Evolutionary conservation across 2,329 filamentous ascomycete species (phyloP), one percentile per base, ranked within the genome.

Genomic region (Claviceps sp.): DNA sequence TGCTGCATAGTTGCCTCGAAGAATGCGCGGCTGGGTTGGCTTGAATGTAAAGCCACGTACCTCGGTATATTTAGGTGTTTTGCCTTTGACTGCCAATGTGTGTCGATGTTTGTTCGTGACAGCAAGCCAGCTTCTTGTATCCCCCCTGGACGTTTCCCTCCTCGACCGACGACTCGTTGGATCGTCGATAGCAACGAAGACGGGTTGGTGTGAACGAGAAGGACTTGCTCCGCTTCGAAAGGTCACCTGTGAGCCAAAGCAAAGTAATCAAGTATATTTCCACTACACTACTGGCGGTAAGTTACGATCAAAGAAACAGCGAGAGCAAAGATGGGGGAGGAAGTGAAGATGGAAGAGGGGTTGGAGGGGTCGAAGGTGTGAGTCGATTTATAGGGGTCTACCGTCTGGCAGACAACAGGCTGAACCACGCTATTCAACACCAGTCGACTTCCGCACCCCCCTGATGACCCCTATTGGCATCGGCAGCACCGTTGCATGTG

Each of bases 81-180:
- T 37, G 30, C 5, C 13, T 13, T 34, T 45, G 13, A 20, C n/a
- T 20, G 4, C 16, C 8, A 34, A 38, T 7, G 1, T 40, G 18
- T 26, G 14, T 44, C 34, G 30, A 20, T 43, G n/a, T 30, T 16
- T 14, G 22, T 22, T 18, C 22, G 42, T 24, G 37, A 16, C 24
- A 49, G 18, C 11, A 45, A 26, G 34, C 46, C 34, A 46, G 50
- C 20, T 48, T 38, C 38, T 37, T 48, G 13, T 37, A 6, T 30
- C 38, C 11, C 30, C 30, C 11, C 24, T 40, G 22, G 34, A 34
- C n/a, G 34, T 45, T 44, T 30, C 30, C 24, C 16, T 52, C 34
- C 34, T 53, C 24, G 34, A 45, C 7, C n/a, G 38, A 40, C 37
- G 45, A 30, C 48, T 52, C n/a, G 54, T 55, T 54, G 54, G 54